A percentile compares a stretch with the other conserved stretches of the same genome.
These are phyloP conservation scores for Curvularia eragrostidis DNA, from an alignment of 2,329 filamentous ascomycete genomes.

Conservation along the genomic window DNA sequence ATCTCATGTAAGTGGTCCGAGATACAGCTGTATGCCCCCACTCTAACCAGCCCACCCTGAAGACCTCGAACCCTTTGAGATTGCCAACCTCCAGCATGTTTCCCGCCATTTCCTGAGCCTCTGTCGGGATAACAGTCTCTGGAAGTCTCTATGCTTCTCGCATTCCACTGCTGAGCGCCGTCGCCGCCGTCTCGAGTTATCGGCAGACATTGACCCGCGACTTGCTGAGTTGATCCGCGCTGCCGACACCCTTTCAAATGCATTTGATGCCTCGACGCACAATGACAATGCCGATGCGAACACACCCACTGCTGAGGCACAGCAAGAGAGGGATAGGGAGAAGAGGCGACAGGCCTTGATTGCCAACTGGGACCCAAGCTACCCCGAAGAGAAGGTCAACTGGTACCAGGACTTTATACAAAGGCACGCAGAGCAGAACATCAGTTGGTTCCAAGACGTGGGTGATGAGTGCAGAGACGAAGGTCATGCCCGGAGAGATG, in stretches of 20 bases:
- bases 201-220: constrained; percentile 50
- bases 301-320: constrained; percentile 42
- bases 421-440: constrained; percentile 73
- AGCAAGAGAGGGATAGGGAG: constrained; percentile 39
- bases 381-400: constrained; percentile 72
- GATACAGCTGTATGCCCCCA: constrained; percentile 16
- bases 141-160: constrained; percentile 77
- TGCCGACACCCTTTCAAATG: constrained; percentile 43
- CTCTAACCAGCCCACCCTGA: constrained; percentile 20
- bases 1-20: constrained; percentile 48
- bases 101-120: constrained; percentile 70
- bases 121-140: constrained; percentile 76
- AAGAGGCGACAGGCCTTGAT: constrained; percentile 64
- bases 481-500: constrained; percentile 62
- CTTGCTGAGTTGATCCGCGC: constrained; percentile 53
- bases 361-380: constrained; percentile 84
- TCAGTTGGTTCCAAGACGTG: constrained; percentile 79
- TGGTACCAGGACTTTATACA: constrained; percentile 94
- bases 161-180: constrained; percentile 71
- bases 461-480: constrained; percentile 48
- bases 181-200: constrained; percentile 51
- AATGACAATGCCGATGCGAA: constrained; percentile 33
- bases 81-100: constrained; percentile 72
- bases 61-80: constrained; percentile 70
- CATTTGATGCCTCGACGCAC: constrained; percentile 34